These are phyloP conservation scores for Fusarium hostae DNA, from an alignment of 2,329 filamentous ascomycete genomes.

Conservation along the genomic window DNA sequence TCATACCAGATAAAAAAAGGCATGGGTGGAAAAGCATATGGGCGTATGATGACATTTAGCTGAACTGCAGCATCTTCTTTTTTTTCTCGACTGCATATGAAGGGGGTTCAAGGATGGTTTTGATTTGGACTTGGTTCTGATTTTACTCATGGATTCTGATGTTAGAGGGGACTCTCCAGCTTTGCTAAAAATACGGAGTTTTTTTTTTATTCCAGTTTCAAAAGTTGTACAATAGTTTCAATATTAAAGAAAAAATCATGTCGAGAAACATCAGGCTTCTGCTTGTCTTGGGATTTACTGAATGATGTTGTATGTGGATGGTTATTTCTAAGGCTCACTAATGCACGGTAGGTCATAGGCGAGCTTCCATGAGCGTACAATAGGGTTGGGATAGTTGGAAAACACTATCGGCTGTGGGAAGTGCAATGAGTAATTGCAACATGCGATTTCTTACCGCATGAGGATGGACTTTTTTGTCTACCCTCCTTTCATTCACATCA, in stretches of 20 bases:
- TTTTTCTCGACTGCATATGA: constrained; percentile 42
- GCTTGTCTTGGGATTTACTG: not conserved
- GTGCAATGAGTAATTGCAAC: not conserved
- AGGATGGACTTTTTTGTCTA: not conserved
- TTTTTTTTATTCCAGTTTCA: constrained; percentile 8
- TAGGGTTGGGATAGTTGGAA: not conserved
- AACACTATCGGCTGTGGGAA: not conserved
- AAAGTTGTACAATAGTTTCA: constrained; percentile 43
- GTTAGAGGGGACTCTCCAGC: constrained; percentile 40
- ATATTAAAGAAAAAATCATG: constrained; percentile 37
- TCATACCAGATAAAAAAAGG: constrained; percentile 28
- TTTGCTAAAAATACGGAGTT: constrained; percentile 24
- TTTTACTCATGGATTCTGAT: constrained; percentile 35
- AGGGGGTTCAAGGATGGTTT: constrained; percentile 43
- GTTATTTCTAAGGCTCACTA: constrained; percentile 33
- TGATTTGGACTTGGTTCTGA: constrained; percentile 28
- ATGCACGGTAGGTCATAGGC: constrained; percentile 4
- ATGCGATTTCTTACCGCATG: not conserved
- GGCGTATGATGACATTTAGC: constrained; percentile 42
- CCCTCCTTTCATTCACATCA: not conserved
- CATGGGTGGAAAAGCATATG: constrained; percentile 39
- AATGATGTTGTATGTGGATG: not conserved
- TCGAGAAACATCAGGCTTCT: constrained; percentile 13
- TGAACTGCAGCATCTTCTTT: constrained; percentile 35
- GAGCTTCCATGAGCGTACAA: not conserved